These are phyloP conservation scores for Capronia coronata DNA, from an alignment of 2,329 filamentous ascomycete species.

Conservation along the genomic window DNA sequence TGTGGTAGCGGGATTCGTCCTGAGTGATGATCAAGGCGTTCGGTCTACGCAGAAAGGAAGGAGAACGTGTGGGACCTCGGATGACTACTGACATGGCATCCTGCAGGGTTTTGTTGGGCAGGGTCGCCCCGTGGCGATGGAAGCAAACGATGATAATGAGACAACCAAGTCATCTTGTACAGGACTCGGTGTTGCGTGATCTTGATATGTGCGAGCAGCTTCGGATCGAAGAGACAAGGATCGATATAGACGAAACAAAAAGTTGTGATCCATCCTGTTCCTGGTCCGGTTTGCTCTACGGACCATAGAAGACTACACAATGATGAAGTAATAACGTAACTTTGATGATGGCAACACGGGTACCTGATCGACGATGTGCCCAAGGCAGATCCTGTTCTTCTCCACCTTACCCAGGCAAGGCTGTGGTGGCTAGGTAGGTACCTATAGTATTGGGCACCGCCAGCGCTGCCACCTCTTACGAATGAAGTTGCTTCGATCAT, in stretches of 20 bases:
- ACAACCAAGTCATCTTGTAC: constrained; percentile 11
- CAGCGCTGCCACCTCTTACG: too few species aligned
- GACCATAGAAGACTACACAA: too few species aligned
- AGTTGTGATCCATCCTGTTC: constrained; percentile 1
- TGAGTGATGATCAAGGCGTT: constrained; percentile 14
- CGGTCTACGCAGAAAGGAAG: constrained; percentile 4
- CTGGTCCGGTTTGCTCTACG: neutral
- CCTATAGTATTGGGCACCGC: neutral
- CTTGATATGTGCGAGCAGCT: neutral
- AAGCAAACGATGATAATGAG: constrained; percentile 11
- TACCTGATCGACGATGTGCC: neutral
- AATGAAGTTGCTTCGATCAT: too few species aligned
- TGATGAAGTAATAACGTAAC: too few species aligned
- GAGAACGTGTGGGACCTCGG: neutral
- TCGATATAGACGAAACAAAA: constrained; percentile 20
- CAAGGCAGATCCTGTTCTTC: neutral
- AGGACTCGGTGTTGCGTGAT: constrained; percentile 7
- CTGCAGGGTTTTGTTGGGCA: neutral
- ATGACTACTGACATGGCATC: neutral
- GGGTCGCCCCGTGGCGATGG: neutral
- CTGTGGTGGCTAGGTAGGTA: neutral
- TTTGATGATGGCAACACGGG: neutral
- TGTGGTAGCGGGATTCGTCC: constrained; percentile 4
- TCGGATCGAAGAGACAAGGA: constrained; percentile 7
- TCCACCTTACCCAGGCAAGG: neutral